phyloP scores from a whole-genome alignment of 2,329 filamentous ascomycete genomes.

The Claviceps sp. region DNA sequence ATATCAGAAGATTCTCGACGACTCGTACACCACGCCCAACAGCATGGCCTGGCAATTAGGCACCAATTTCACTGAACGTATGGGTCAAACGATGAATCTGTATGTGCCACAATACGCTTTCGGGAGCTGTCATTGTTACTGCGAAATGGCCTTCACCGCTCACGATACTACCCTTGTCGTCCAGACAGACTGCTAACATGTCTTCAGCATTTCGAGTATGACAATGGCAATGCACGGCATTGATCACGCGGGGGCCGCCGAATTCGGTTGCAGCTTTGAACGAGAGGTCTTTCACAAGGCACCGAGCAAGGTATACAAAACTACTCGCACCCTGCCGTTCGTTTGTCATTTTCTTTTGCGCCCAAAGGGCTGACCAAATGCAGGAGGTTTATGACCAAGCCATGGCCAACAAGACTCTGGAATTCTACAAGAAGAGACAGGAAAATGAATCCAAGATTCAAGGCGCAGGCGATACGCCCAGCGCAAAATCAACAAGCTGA shows the following conservation, averaged over 20 bases:
- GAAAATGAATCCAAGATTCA: slow-evolving; percentile 35
- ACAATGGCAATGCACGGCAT: slow-evolving; percentile 29
- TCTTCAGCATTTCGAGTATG: slow-evolving; percentile 35
- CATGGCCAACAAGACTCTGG: slow-evolving; percentile 31
- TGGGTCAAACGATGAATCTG: too few relatives aligned
- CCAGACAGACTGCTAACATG: slow-evolving; percentile 3
- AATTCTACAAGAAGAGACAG: slow-evolving; percentile 38
- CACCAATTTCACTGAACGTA: too few relatives aligned
- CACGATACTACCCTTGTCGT: not conserved
- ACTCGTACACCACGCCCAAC: too few relatives aligned
- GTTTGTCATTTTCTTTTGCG: not conserved
- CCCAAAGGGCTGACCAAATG: slow-evolving; percentile 5
- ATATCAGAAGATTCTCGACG: too few relatives aligned
- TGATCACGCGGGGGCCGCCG: slow-evolving; percentile 28
- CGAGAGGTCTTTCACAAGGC: slow-evolving; percentile 32
- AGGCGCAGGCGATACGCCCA: slow-evolving; percentile 19
- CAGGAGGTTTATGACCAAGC: slow-evolving; percentile 37
- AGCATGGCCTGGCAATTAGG: too few relatives aligned
- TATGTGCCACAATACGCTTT: not conserved
- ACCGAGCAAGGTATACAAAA: slow-evolving; percentile 29
- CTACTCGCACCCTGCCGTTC: not conserved
- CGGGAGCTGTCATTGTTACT: not conserved
- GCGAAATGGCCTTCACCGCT: not conserved
- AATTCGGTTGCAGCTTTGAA: slow-evolving; percentile 33
- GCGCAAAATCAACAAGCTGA: slow-evolving; percentile 25